phyloP scores from a whole-genome alignment of 2,329 filamentous ascomycete genomes.

The Aureobasidium mangrovei region DNA sequence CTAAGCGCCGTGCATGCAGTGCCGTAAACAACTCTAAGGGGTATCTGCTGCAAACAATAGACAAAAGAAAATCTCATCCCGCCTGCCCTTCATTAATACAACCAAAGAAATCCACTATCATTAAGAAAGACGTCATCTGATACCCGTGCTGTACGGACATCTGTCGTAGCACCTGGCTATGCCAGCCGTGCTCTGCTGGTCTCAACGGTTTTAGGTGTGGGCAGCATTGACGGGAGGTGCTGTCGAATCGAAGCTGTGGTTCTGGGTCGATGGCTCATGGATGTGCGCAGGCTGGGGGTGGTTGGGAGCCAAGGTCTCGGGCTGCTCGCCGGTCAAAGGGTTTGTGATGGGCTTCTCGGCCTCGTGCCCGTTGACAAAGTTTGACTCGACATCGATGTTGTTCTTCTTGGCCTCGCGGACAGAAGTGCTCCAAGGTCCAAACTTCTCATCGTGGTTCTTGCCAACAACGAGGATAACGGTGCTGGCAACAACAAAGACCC shows the following conservation, averaged over 20 bases:
- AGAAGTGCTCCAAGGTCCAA: constrained; percentile 33
- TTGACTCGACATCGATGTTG: constrained; percentile 5
- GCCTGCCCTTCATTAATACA: background rate
- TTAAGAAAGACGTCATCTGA: background rate
- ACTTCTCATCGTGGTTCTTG: constrained; percentile 31
- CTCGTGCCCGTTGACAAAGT: constrained; percentile 2
- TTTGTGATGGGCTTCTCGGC: constrained; percentile 11
- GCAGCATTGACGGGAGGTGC: constrained; percentile 6
- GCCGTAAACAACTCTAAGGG: constrained; percentile 2
- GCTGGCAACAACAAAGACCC: constrained; percentile 28
- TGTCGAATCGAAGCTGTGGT: constrained; percentile 4
- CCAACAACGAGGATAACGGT: constrained; percentile 32
- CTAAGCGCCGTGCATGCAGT: constrained; percentile 9
- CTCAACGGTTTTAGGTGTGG: background rate
- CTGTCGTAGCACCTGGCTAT: too few relatives aligned
- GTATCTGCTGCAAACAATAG: constrained; percentile 13
- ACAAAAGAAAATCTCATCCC: background rate
- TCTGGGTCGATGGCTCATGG: background rate
- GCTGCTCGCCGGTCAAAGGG: constrained; percentile 3
- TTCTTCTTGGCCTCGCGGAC: constrained; percentile 19
- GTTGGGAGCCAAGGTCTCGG: background rate
- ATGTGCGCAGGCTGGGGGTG: constrained; percentile 1
- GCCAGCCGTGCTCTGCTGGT: too few relatives aligned
- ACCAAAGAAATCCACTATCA: background rate
- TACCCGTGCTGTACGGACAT: background rate